Conservation (phyloP, 495 filamentous ascomycete genomes). For the Penicillium lividum region DNA sequence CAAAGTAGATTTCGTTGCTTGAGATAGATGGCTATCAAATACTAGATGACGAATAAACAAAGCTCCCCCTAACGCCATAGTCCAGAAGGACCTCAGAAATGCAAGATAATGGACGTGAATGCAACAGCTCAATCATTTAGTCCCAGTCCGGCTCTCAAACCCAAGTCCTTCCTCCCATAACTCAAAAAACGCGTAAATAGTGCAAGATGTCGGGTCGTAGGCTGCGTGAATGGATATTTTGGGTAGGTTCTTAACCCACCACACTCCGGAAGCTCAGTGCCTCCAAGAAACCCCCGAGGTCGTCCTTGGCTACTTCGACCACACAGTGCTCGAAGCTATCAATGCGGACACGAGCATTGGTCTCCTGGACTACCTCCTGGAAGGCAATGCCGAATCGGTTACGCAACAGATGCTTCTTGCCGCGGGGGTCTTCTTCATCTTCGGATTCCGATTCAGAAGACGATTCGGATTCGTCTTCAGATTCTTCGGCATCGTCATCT, state of each 20-base stretch:
- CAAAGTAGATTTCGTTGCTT: conserved; percentile 9
- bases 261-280: conserved; percentile 88
- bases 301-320: conserved; percentile 94
- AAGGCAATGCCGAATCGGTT: conserved; percentile 95
- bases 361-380: conserved; percentile 91
- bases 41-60: conserved; percentile 18
- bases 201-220: conserved; percentile 31
- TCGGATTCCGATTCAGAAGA: conserved; percentile 57
- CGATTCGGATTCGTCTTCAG: conserved; percentile 58
- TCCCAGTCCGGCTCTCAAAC: conserved; percentile 18
- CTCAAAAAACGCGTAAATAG: conserved; percentile 18
- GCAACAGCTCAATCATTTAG: conserved; percentile 21
- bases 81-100: conserved; percentile 23
- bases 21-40: conserved; percentile 23
- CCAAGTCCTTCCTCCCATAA: conserved; percentile 17
- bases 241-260: conserved; percentile 60
- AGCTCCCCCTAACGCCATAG: conserved; percentile 24
- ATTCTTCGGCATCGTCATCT: conserved; percentile 60
- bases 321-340: conserved; percentile 98
- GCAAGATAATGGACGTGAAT: conserved; percentile 27
- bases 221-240: conserved; percentile 26
- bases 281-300: conserved; percentile 88
- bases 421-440: conserved; percentile 57
- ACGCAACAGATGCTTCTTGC: conserved; percentile 64
- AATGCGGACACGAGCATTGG: conserved; percentile 83